Evolutionary conservation across 2,329 filamentous ascomycete genomes (phyloP), one percentile per base, ranked within the genome.

Genomic region (Geosmithia morbida): DNA sequence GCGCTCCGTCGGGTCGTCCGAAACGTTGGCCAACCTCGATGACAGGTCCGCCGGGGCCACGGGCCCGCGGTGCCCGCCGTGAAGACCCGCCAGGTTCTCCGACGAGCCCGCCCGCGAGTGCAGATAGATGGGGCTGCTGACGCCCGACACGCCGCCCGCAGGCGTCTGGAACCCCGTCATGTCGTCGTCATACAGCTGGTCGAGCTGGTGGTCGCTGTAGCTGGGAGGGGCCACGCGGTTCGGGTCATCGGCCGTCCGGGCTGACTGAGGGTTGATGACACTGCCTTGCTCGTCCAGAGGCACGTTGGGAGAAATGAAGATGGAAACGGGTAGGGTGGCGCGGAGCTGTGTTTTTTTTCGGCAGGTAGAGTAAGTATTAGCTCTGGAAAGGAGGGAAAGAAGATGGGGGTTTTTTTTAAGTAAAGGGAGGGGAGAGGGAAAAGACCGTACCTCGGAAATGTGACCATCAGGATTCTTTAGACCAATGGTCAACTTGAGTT

Each of bases 391-490:
- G 33, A 13, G 33, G 33, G 13, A 33, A 3, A 30, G 18, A 43
- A 19, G 44, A 26, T 5, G 18, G 44, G 18, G 44, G n/a, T n/a
- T n/a, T n/a, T n/a, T n/a, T n/a, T n/a, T n/a, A 41, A 13, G 33
- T 7, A 37, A 16, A 13, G 11, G 33, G 3, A 11, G 11, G 14
- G 11, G 11, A 37, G 33, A 22, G 17, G 18, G 30, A 18, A 17
- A 44, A 57, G n/a, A n/a, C n/a, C 71, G 59, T 70, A 85, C 80
- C 74, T 97, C 90, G 48, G 89, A 96, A 48, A 89, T 75, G 59
- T 97, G 92, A 0, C 89, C 90, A 60, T 98, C 92, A 0, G 92
- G 90, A 56, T 98, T 97, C 63, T 88, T 84, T 40, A 98, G 75
- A 44, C 90, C 87, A 50, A 97, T 83, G 45, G 87, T 87, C 58